Conservation (phyloP, 371 early-diverging fungal species). For the Lichtheimia corymbifera region DNA sequence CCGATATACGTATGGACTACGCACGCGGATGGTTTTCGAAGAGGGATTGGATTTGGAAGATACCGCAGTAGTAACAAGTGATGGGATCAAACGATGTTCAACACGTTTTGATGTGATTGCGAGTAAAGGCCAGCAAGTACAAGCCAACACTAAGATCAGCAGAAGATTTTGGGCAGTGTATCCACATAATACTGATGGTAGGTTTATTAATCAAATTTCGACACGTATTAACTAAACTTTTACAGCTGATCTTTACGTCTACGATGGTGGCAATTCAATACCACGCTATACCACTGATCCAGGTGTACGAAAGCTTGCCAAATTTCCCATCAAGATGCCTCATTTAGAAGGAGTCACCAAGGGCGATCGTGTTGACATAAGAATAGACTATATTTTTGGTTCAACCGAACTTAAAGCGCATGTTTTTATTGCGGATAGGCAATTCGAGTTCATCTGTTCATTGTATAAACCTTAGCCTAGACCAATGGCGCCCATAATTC, state of each 20-base stretch:
- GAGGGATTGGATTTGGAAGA: constrained; percentile 29
- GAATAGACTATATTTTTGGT: constrained; percentile 24
- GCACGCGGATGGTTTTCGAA: constrained; percentile 23
- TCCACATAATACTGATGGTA: constrained; percentile 35
- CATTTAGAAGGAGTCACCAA: constrained; percentile 6
- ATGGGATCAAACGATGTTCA: constrained; percentile 31
- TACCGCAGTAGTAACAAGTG: constrained; percentile 23
- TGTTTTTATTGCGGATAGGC: constrained; percentile 18
- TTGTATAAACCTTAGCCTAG: constrained; percentile 6
- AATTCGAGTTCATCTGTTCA: constrained; percentile 13
- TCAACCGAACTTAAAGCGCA: constrained; percentile 16
- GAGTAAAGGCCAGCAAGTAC: constrained; percentile 22
- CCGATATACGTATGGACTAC: constrained; percentile 16
- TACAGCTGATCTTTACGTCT: constrained; percentile 37
- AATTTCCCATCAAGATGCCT: constrained; percentile 40
- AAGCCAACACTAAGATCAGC: constrained; percentile 18
- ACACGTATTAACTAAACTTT: neutral
- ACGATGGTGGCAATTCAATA: constrained; percentile 34
- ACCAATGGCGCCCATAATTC: neutral
- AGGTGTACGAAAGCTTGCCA: constrained; percentile 41
- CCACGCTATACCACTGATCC: constrained; percentile 47
- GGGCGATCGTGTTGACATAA: constrained; percentile 27
- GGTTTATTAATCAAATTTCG: neutral
- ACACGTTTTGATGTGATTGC: constrained; percentile 32
- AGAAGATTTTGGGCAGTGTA: constrained; percentile 30